A percentile compares a stretch with the other conserved stretches of the same genome.
phyloP scores from a whole-genome alignment of 768 basidiomycete species.

The Tylopilus subfusipes region DNA sequence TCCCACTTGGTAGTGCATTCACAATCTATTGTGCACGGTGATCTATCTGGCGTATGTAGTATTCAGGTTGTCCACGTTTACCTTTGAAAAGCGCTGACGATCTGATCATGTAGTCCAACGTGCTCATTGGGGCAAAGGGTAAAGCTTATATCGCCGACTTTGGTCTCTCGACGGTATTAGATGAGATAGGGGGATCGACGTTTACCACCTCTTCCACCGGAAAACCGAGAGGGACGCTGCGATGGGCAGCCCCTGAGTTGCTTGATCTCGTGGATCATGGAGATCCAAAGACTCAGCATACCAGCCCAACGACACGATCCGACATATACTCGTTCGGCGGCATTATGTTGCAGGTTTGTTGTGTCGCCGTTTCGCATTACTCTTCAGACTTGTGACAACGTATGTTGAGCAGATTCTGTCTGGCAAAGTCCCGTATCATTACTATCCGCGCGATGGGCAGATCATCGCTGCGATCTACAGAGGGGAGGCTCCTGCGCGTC shows the following conservation, averaged over 20 bases:
- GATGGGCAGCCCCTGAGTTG: slow-evolving; percentile 43
- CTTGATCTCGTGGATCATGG: slow-evolving; percentile 26
- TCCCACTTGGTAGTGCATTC: neutral
- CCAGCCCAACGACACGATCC: neutral
- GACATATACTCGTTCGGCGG: slow-evolving; percentile 18
- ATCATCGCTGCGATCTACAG: neutral
- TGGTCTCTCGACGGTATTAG: neutral
- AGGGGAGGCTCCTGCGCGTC: neutral
- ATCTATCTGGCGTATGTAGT: neutral
- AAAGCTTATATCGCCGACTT: neutral
- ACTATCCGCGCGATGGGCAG: neutral
- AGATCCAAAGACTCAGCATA: neutral
- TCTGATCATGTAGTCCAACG: neutral
- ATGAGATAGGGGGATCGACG: neutral
- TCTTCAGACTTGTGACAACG: neutral
- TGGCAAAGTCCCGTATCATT: neutral
- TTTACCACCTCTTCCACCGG: neutral
- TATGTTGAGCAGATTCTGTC: slow-evolving; percentile 6
- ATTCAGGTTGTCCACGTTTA: neutral
- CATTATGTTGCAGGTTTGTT: slow-evolving; percentile 25
- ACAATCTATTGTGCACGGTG: neutral
- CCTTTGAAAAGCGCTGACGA: neutral
- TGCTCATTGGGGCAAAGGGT: neutral
- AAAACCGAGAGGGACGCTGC: slow-evolving; percentile 19
- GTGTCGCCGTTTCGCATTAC: neutral